These are phyloP conservation scores for Claviceps quebecensis DNA, from an alignment of 2,329 filamentous ascomycete genomes.

Conservation along the genomic window DNA sequence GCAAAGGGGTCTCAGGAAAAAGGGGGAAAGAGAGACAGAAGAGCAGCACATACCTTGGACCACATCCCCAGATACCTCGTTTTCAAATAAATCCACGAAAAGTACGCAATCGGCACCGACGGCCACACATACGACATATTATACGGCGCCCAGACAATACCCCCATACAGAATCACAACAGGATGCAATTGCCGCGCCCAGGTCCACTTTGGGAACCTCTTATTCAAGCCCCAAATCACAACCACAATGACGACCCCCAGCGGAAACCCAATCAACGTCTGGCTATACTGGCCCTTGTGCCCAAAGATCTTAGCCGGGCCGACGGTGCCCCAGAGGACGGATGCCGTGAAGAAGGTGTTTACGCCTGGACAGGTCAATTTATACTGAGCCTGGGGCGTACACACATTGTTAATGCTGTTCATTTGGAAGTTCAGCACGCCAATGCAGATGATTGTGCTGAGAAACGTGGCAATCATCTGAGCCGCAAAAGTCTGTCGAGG, in stretches of 20 bases:
- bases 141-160: slow-evolving; percentile 32
- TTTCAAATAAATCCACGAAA: slow-evolving; percentile 39
- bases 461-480: slow-evolving; percentile 43
- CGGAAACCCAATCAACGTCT: slow-evolving; percentile 35
- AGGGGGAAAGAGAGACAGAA: fast-evolving
- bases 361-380: slow-evolving; percentile 37
- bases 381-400: slow-evolving; percentile 31
- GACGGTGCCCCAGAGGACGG: slow-evolving; percentile 40
- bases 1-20: no score
- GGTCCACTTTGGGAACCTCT: slow-evolving; percentile 25
- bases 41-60: slow-evolving; percentile 28
- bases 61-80: slow-evolving; percentile 34
- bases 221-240: slow-evolving; percentile 24
- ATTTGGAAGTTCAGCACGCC: slow-evolving; percentile 36
- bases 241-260: slow-evolving; percentile 32
- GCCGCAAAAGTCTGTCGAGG: slow-evolving; percentile 44
- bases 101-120: slow-evolving; percentile 35
- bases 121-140: slow-evolving; percentile 39
- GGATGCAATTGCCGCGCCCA: slow-evolving; percentile 32
- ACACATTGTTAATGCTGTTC: slow-evolving; percentile 33
- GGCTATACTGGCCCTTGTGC: slow-evolving; percentile 30
- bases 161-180: slow-evolving; percentile 33
- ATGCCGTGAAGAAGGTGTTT: slow-evolving; percentile 43
- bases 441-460: slow-evolving; percentile 36
- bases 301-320: slow-evolving; percentile 38